phyloP scores from a whole-genome alignment of 805 yeast species.

The Kuraishia piskuri region DNA sequence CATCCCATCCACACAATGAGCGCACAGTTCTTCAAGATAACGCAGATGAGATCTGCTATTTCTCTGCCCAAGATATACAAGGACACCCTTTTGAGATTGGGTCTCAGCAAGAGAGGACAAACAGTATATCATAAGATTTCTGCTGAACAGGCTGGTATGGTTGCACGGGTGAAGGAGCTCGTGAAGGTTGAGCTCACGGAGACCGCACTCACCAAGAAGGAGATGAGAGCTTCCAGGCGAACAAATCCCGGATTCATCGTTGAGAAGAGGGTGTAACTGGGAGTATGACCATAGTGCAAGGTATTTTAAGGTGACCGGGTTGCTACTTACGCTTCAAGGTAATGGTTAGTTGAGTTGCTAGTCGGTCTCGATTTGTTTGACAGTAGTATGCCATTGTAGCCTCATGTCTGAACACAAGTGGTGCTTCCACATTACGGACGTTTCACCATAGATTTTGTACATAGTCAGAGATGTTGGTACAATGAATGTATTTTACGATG shows the following conservation, averaged over 20 bases:
- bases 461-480: background rate
- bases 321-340: no score
- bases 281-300: no score
- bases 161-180: slow-evolving; percentile 76
- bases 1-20: background rate
- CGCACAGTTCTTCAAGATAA: slow-evolving; percentile 41
- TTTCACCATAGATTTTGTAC: background rate
- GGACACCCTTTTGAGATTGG: slow-evolving; percentile 61
- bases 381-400: no score
- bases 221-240: slow-evolving; percentile 49
- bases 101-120: slow-evolving; percentile 67
- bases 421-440: background rate
- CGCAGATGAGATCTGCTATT: slow-evolving; percentile 74
- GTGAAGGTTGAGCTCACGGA: slow-evolving; percentile 73
- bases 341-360: no score
- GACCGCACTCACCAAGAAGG: slow-evolving; percentile 35
- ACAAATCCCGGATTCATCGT: slow-evolving; percentile 57
- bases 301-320: no score
- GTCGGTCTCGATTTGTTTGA: no score
- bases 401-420: no score
- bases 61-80: slow-evolving; percentile 70
- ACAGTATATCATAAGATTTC: slow-evolving; percentile 64
- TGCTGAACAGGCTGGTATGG: slow-evolving; percentile 78
- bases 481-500: background rate
- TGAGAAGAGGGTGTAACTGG: slow-evolving; percentile 21